These are phyloP conservation scores for Paraphaeosphaeria sporulosa DNA, from an alignment of 2,329 filamentous ascomycete genomes.

Conservation along the genomic window DNA sequence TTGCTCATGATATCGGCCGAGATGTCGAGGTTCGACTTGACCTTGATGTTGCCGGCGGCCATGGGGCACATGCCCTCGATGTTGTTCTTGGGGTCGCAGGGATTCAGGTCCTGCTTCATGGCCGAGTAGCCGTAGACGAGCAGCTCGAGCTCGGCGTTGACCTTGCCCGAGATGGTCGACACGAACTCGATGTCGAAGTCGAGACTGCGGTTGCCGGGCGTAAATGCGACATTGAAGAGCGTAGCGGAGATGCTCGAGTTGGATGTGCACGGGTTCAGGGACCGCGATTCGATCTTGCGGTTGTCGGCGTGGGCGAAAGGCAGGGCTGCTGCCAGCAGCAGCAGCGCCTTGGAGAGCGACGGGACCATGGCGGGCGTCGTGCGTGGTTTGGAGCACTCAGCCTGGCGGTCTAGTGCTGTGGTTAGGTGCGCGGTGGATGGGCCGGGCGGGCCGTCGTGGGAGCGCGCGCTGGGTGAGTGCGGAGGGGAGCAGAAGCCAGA, in stretches of 20 bases:
- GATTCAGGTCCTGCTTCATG: constrained; percentile 73
- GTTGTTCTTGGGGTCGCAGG: constrained; percentile 69
- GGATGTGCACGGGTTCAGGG: constrained; percentile 83
- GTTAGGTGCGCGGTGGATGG: not conserved
- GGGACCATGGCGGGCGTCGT: constrained; percentile 41
- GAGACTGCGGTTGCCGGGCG: constrained; percentile 75
- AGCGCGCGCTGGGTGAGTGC: constrained; percentile 41
- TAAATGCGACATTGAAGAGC: constrained; percentile 85
- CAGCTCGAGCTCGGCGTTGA: constrained; percentile 78
- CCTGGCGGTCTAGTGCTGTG: constrained; percentile 22
- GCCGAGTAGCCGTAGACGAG: constrained; percentile 84
- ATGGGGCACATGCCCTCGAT: constrained; percentile 85
- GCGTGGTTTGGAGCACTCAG: not conserved
- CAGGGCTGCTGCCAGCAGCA: constrained; percentile 47
- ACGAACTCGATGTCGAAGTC: constrained; percentile 79
- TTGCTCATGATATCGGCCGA: constrained; percentile 66
- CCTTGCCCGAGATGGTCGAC: constrained; percentile 82
- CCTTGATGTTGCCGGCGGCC: constrained; percentile 80
- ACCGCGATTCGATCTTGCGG: constrained; percentile 78
- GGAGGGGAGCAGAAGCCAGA: constrained; percentile 37
- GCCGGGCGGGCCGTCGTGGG: constrained; percentile 12
- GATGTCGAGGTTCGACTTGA: constrained; percentile 71
- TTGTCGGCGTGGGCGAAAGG: constrained; percentile 66
- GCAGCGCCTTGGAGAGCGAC: constrained; percentile 42
- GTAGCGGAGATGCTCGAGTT: constrained; percentile 89